These are phyloP conservation scores for Heritiera fomes DNA, from an alignment of 345 rosid genomes.

Conservation along the genomic window DNA sequence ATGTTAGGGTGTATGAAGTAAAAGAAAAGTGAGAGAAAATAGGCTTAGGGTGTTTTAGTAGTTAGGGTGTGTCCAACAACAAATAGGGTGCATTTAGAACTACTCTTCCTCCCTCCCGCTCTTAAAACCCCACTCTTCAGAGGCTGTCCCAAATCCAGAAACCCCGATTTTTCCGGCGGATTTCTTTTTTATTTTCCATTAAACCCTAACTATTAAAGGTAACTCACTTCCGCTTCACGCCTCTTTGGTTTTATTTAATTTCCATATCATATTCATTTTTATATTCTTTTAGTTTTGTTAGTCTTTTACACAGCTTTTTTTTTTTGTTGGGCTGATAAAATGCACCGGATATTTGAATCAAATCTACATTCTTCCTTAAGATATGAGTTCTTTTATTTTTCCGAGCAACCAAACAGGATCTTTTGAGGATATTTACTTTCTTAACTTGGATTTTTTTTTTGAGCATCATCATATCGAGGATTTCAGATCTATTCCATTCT, in stretches of 20 bases:
- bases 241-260: neutral
- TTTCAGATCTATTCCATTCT: conserved; percentile 4
- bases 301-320: neutral
- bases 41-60: too few relatives aligned
- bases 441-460: neutral
- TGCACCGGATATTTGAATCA: neutral
- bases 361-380: neutral
- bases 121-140: neutral
- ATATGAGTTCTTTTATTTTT: neutral
- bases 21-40: too few relatives aligned
- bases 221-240: neutral
- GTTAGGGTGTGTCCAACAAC: too few relatives aligned
- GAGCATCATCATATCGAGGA: neutral
- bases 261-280: neutral
- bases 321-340: neutral
- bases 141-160: neutral
- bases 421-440: neutral
- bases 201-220: conserved; percentile 16
- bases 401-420: conserved; percentile 16
- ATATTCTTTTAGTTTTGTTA: neutral
- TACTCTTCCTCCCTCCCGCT: neutral
- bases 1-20: too few relatives aligned
- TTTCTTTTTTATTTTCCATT: neutral
- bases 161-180: conserved; percentile 16
- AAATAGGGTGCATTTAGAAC: too few relatives aligned